Evolutionary conservation across 2,329 filamentous ascomycete genomes (phyloP).

Genomic region (Calcarisporium arbuscula): DNA sequence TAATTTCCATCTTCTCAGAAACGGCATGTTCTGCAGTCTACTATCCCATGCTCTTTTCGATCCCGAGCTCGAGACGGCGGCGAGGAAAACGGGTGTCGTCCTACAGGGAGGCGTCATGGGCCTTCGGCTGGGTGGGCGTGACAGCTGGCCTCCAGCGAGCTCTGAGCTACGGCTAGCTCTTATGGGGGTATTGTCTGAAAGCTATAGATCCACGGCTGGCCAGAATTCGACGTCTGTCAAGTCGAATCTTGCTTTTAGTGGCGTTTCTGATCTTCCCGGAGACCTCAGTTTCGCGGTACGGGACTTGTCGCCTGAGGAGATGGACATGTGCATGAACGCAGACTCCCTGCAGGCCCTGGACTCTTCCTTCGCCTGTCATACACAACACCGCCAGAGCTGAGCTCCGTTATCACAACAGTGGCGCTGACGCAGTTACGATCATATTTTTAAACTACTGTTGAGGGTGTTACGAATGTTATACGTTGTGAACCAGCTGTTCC

Average conservation of each 20-base stretch:
- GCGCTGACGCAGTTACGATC: constrained; percentile 77
- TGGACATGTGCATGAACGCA: constrained; percentile 76
- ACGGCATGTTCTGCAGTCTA: constrained; percentile 74
- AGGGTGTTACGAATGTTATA: constrained; percentile 74
- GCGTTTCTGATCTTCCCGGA: constrained; percentile 49
- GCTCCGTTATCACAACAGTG: constrained; percentile 63
- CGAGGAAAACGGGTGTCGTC: constrained; percentile 63
- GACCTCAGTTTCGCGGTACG: constrained; percentile 79
- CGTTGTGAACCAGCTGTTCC: constrained; percentile 60
- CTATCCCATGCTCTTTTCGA: constrained; percentile 82
- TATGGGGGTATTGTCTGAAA: constrained; percentile 78
- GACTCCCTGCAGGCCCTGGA: constrained; percentile 84
- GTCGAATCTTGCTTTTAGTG: constrained; percentile 21
- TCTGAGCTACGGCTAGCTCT: constrained; percentile 87
- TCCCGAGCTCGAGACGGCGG: constrained; percentile 71
- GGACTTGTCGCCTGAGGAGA: constrained; percentile 69
- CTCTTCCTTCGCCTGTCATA: constrained; percentile 85
- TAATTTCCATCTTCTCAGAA: constrained; percentile 77
- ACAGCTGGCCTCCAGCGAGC: constrained; percentile 88
- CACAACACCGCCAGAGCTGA: constrained; percentile 64
- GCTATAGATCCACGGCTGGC: constrained; percentile 40
- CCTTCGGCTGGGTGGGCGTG: constrained; percentile 70
- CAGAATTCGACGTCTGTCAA: constrained; percentile 13
- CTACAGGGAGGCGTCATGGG: constrained; percentile 70
- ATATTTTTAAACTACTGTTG: constrained; percentile 73